phyloP scores from a whole-genome alignment of 495 filamentous ascomycete genomes.

The Peziza echinospora region DNA sequence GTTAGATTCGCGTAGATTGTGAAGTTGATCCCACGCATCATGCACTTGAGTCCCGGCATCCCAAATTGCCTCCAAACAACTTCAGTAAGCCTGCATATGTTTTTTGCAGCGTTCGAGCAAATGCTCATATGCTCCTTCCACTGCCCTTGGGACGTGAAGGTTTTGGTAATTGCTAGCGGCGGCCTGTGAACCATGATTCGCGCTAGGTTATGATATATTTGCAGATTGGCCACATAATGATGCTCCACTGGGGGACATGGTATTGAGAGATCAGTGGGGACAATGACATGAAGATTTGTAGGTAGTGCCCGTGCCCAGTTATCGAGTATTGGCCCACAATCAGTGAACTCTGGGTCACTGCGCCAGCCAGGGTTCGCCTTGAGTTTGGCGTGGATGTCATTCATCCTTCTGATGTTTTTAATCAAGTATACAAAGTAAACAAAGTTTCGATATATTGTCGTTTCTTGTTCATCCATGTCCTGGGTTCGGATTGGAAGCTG shows the following conservation, averaged over 20 bases:
- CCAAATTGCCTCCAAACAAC: conserved; percentile 58
- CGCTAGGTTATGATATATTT: conserved; percentile 75
- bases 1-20: conserved; percentile 82
- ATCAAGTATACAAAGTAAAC: conserved; percentile 57
- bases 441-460: conserved; percentile 59
- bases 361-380: conserved; percentile 71
- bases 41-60: conserved; percentile 62
- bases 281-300: conserved; percentile 52
- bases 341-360: conserved; percentile 61
- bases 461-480: conserved; percentile 56
- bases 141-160: conserved; percentile 44
- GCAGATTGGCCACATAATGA: conserved; percentile 79
- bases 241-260: conserved; percentile 55
- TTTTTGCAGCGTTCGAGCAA: conserved; percentile 72
- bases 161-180: conserved; percentile 57
- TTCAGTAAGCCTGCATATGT: conserved; percentile 78
- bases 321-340: conserved; percentile 49
- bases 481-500: conserved; percentile 33
- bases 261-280: conserved; percentile 54
- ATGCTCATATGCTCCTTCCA: conserved; percentile 80
- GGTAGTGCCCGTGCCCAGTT: conserved; percentile 64
- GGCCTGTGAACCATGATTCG: conserved; percentile 79
- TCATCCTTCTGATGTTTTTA: conserved; percentile 56
- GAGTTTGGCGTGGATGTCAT: conserved; percentile 49
- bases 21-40: conserved; percentile 89